phyloP scores from a whole-genome alignment of 352 stramenopile genomes.

The Stephanocyclus meneghinianus region DNA sequence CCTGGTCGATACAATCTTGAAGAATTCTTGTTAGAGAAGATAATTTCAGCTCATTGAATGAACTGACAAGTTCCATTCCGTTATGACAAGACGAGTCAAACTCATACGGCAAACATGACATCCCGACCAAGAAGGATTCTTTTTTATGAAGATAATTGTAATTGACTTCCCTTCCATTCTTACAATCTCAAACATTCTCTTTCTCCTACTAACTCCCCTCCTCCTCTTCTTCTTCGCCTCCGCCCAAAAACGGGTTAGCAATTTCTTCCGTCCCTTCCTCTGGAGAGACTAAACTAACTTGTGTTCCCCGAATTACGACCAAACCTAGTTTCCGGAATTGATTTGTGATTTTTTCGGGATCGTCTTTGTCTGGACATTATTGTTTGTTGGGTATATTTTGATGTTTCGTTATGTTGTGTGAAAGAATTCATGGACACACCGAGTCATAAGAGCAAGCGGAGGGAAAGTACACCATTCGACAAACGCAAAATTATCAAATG shows the following conservation, averaged over 20 bases:
- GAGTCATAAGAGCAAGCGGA: not conserved
- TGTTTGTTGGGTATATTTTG: not conserved
- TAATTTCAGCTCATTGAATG: too few species aligned
- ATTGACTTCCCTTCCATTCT: not conserved
- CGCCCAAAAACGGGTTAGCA: slow-evolving; percentile 70
- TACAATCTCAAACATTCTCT: not conserved
- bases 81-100: too few species aligned
- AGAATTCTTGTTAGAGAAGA: too few species aligned
- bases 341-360: slow-evolving; percentile 88
- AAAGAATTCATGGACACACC: not conserved
- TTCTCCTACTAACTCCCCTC: not conserved
- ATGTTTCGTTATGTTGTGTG: not conserved
- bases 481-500: not conserved
- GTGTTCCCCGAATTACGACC: slow-evolving; percentile 87
- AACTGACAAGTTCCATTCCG: too few species aligned
- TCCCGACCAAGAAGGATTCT: not conserved
- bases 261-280: slow-evolving; percentile 84
- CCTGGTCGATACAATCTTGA: too few species aligned
- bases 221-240: slow-evolving; percentile 22
- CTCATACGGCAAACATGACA: too few species aligned
- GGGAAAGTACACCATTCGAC: not conserved
- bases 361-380: slow-evolving; percentile 73
- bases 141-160: not conserved
- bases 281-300: slow-evolving; percentile 83
- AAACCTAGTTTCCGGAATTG: slow-evolving; percentile 90